A percentile compares a stretch with the other conserved stretches of the same genome.
phyloP scores from a whole-genome alignment of 352 stramenopile species.

The Globisporangium echinulatum region DNA sequence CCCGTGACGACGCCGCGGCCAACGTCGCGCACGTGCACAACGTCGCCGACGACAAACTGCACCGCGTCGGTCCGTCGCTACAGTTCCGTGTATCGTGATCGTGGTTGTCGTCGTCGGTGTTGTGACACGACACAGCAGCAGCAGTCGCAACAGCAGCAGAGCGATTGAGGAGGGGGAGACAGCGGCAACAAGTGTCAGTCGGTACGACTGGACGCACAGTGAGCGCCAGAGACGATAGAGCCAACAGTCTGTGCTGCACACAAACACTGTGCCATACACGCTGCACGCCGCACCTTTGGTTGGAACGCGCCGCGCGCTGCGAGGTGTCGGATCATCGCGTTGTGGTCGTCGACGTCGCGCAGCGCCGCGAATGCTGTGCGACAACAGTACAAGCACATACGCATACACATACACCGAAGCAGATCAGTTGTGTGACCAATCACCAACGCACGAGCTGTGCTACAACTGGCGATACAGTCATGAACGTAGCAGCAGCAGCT shows the following conservation, averaged over 20 bases:
- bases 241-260: too few relatives aligned
- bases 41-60: slow-evolving; percentile 57
- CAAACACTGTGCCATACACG: neutral
- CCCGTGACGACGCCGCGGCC: slow-evolving; percentile 54
- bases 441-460: too few relatives aligned
- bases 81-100: too few relatives aligned
- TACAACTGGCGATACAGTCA: too few relatives aligned
- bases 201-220: too few relatives aligned
- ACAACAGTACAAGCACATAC: neutral
- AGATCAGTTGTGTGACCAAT: neutral
- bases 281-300: slow-evolving; percentile 28
- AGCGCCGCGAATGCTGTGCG: slow-evolving; percentile 45
- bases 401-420: neutral
- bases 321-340: slow-evolving; percentile 49
- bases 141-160: neutral
- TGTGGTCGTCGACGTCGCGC: slow-evolving; percentile 61
- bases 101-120: too few relatives aligned
- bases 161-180: too few relatives aligned
- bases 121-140: neutral
- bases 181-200: too few relatives aligned
- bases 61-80: slow-evolving; percentile 47
- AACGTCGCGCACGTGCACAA: slow-evolving; percentile 52
- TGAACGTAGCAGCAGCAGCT: too few relatives aligned
- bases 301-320: slow-evolving; percentile 36
- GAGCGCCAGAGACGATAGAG: too few relatives aligned